phyloP scores from a whole-genome alignment of 176 grass and related monocot genomes.

The Cenchrus purpureus region DNA sequence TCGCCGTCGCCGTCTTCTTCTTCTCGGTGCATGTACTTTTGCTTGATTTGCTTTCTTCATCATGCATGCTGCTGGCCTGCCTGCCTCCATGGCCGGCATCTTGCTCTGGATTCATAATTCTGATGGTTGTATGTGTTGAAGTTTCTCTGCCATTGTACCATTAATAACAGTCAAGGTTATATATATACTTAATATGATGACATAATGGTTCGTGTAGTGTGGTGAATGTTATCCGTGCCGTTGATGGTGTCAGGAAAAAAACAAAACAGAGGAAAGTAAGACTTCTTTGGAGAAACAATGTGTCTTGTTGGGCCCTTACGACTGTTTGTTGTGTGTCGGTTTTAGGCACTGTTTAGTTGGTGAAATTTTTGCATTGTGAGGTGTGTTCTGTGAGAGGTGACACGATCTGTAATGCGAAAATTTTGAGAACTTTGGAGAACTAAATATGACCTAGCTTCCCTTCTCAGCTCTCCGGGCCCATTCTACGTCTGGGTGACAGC shows the following conservation, averaged over 20 bases:
- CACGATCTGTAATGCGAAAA: too few relatives aligned
- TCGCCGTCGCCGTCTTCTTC: neutral
- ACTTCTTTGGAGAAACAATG: too few relatives aligned
- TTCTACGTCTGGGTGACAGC: too few relatives aligned
- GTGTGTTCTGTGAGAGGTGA: too few relatives aligned
- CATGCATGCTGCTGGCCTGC: neutral
- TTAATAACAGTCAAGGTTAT: slow-evolving; percentile 28
- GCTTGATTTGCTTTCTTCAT: slow-evolving; percentile 17
- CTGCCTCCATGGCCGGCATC: neutral
- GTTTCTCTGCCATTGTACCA: slow-evolving; percentile 23
- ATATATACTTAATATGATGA: neutral
- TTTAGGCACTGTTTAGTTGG: too few relatives aligned
- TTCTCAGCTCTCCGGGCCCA: too few relatives aligned
- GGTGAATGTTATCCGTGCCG: neutral
- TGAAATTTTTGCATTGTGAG: too few relatives aligned
- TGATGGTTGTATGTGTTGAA: neutral
- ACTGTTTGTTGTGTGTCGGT: too few relatives aligned
- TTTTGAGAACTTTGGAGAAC: too few relatives aligned
- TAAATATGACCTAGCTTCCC: too few relatives aligned
- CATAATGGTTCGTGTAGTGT: neutral
- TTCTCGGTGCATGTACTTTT: slow-evolving; percentile 12
- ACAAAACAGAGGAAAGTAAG: neutral
- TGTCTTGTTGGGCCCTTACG: too few relatives aligned
- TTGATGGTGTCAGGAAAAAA: neutral
- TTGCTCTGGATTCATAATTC: neutral